These are phyloP conservation scores for Daldinia childiae DNA, from an alignment of 495 filamentous ascomycete genomes.

Conservation along the genomic window DNA sequence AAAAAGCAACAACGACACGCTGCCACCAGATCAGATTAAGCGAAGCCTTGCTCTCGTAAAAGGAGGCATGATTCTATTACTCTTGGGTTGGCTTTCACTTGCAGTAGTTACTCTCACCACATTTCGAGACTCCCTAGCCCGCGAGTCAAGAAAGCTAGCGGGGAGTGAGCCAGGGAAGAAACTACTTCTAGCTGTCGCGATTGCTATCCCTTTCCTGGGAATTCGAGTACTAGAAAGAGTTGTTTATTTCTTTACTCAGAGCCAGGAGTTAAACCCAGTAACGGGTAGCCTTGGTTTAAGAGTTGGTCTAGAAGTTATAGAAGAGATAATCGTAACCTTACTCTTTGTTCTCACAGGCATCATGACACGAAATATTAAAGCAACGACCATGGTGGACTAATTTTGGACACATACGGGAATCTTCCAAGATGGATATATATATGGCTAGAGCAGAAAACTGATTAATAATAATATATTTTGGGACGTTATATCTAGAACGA, in stretches of 20 bases:
- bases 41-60: slow-evolving; percentile 38
- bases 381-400: neutral
- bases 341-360: slow-evolving; percentile 44
- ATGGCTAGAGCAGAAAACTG: no score
- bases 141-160: neutral
- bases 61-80: slow-evolving; percentile 47
- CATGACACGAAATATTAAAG: slow-evolving; percentile 40
- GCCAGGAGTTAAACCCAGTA: slow-evolving; percentile 36
- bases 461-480: no score
- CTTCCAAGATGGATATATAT: no score
- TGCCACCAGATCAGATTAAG: slow-evolving; percentile 34
- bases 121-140: slow-evolving; percentile 15
- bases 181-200: slow-evolving; percentile 45
- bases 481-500: no score
- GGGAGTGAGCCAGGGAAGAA: slow-evolving; percentile 22
- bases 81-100: slow-evolving; percentile 49
- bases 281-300: slow-evolving; percentile 41
- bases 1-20: slow-evolving; percentile 32
- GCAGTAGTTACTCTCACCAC: slow-evolving; percentile 37
- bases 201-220: slow-evolving; percentile 45
- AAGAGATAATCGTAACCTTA: slow-evolving; percentile 47
- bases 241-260: slow-evolving; percentile 42
- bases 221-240: slow-evolving; percentile 44
- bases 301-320: slow-evolving; percentile 45
- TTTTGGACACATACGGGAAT: neutral